Evolutionary conservation across 768 basidiomycete species (phyloP), one percentile per base, ranked within the genome.

Genomic region (Mycena indigotica): DNA sequence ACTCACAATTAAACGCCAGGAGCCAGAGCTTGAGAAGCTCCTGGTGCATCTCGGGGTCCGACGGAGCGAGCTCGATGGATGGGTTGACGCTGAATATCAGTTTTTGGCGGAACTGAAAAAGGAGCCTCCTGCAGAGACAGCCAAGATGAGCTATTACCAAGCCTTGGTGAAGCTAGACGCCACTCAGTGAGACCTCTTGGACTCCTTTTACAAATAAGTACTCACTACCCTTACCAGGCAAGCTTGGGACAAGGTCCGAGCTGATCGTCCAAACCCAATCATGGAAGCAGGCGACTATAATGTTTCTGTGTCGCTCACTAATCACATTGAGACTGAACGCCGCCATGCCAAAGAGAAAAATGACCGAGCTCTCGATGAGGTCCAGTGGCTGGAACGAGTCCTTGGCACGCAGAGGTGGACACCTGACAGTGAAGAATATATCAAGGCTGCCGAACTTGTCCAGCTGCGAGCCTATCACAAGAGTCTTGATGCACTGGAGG

Each of bases 311-410:
- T 15, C 17, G 21, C 8, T 40, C 29, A 57, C 56, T 4, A 35
- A 21, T 2, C 45, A 48, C 3, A 24, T 38, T n/a, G 58, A 66
- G 28, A 62, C 55, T 1, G 38, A 28, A 4, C 55, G 57, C 12
- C 54, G 60, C 15, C 62, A 66, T 55, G 65, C 65, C 1, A 25
- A 46, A 6, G 65, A 66, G 35, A 41, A 46, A 5, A 38, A 52
- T n/a, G 24, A 54, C 17, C 58, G 52, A 28, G 38, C 57, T 26
- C 48, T 64, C 1, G 28, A 46, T 5, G 25, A 32, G 6, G 53
- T 61, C 2, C 60, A 64, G 28, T 45, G n/a, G 3, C 48, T 61
- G n/a, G 60, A 64, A 44, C 28, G 46, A 2, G 57, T 28, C 28
- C 45, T 64, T 2, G 60, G 44, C 17, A 39, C 58, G 17, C 19